phyloP scores from a whole-genome alignment of 2,329 filamentous ascomycete genomes.

The Fusarium sp. region DNA sequence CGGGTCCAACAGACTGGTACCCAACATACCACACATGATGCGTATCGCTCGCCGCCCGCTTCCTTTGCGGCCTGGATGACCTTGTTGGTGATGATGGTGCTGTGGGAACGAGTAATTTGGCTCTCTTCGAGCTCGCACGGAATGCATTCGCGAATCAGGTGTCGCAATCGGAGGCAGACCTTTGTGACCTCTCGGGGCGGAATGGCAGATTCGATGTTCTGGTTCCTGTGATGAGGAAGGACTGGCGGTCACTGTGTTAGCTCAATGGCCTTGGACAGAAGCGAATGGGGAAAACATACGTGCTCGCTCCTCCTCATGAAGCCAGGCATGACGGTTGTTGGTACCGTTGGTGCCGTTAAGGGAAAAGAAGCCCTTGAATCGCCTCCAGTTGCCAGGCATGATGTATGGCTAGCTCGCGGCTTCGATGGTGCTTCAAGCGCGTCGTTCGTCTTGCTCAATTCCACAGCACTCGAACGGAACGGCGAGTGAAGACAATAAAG shows the following conservation, averaged over 20 bases:
- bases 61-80: slow-evolving; percentile 85
- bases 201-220: slow-evolving; percentile 73
- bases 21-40: slow-evolving; percentile 74
- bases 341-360: slow-evolving; percentile 36
- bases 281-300: slow-evolving; percentile 49
- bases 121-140: slow-evolving; percentile 88
- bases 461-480: background rate
- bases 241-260: slow-evolving; percentile 58
- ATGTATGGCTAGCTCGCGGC: slow-evolving; percentile 18
- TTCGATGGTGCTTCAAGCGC: background rate
- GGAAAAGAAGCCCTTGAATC: slow-evolving; percentile 48
- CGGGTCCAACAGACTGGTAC: background rate
- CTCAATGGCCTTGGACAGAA: background rate
- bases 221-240: slow-evolving; percentile 72
- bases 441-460: background rate
- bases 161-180: slow-evolving; percentile 88
- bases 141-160: slow-evolving; percentile 89
- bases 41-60: slow-evolving; percentile 81
- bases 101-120: slow-evolving; percentile 82
- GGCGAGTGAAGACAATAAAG: background rate
- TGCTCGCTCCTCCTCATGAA: slow-evolving; percentile 59
- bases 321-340: slow-evolving; percentile 48
- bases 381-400: slow-evolving; percentile 46
- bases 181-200: slow-evolving; percentile 87
- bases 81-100: slow-evolving; percentile 81